A percentile compares a stretch with the other conserved stretches of the same genome.
These are phyloP conservation scores for Westerdykella sp. DNA, from an alignment of 2,329 filamentous ascomycete genomes.

Conservation along the genomic window DNA sequence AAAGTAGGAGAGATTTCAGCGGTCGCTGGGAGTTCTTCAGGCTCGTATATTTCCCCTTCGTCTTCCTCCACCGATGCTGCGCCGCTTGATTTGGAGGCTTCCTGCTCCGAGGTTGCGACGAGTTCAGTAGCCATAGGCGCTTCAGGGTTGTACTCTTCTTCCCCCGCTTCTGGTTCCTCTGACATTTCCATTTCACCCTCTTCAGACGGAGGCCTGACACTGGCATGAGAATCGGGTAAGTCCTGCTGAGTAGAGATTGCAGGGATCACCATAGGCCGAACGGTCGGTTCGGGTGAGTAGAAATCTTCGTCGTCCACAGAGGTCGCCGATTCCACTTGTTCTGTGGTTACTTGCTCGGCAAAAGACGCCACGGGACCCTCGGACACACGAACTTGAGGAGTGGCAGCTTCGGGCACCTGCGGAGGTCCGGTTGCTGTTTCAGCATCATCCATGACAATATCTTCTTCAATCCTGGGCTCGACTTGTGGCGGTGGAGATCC, in stretches of 20 bases:
- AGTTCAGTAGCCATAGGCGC: conserved; percentile 8
- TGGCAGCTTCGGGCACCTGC: too few species aligned
- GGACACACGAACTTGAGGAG: too few species aligned
- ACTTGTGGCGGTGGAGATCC: too few species aligned
- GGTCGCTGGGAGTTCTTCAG: conserved; percentile 1
- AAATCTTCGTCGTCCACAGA: conserved; percentile 31
- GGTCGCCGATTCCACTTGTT: conserved; percentile 6
- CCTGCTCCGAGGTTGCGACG: neutral
- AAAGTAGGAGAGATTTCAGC: too few species aligned
- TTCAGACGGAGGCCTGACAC: conserved; percentile 19
- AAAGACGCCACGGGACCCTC: too few species aligned
- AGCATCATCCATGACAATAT: too few species aligned
- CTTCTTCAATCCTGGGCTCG: too few species aligned
- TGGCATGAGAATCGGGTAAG: neutral
- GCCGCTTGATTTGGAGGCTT: neutral
- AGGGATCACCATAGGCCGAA: neutral
- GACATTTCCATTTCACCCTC: conserved; percentile 34
- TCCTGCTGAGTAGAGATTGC: neutral
- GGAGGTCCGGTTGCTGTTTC: too few species aligned
- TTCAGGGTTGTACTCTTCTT: conserved; percentile 31
- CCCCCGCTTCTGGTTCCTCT: conserved; percentile 20
- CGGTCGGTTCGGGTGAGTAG: conserved; percentile 26
- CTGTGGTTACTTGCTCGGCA: too few species aligned
- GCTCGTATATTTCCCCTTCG: conserved; percentile 8
- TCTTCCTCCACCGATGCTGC: neutral